These are phyloP conservation scores for Cudoniella acicularis DNA, from an alignment of 495 filamentous ascomycete species.

Conservation along the genomic window DNA sequence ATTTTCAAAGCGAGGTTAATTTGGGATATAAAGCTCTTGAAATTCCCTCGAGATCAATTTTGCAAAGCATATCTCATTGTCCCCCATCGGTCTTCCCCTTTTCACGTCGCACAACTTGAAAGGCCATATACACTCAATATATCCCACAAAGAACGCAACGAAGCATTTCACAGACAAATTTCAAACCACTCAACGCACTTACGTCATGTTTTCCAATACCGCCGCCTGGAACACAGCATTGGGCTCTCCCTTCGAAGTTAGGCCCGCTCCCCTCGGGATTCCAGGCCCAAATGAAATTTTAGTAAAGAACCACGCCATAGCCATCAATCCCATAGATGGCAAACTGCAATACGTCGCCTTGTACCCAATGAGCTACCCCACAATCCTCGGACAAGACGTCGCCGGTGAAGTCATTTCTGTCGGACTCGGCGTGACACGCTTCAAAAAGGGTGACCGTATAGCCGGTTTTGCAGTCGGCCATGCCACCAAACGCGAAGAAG, in stretches of 20 bases:
- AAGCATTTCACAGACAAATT: not conserved
- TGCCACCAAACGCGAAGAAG: not conserved
- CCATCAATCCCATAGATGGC: constrained; percentile 19
- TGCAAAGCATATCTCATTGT: no score
- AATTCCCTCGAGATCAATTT: not conserved
- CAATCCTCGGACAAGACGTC: constrained; percentile 46
- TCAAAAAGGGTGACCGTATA: constrained; percentile 45
- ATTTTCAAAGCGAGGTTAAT: not conserved
- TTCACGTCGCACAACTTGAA: no score
- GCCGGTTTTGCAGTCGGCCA: constrained; percentile 23
- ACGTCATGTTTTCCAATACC: constrained; percentile 10
- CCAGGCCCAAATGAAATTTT: constrained; percentile 6
- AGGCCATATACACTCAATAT: not conserved
- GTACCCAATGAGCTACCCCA: constrained; percentile 38
- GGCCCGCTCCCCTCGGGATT: not conserved
- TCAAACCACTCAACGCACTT: not conserved
- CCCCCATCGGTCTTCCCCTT: no score
- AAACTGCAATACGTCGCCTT: constrained; percentile 6
- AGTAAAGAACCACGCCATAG: constrained; percentile 17
- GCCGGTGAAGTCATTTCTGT: constrained; percentile 41
- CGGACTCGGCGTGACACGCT: constrained; percentile 34
- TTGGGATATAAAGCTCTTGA: not conserved
- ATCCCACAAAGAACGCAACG: not conserved
- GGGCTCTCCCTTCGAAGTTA: constrained; percentile 6
- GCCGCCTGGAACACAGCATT: constrained; percentile 9